Conservation (phyloP, 441 rosid genomes). For the Gossypium lobatum region DNA sequence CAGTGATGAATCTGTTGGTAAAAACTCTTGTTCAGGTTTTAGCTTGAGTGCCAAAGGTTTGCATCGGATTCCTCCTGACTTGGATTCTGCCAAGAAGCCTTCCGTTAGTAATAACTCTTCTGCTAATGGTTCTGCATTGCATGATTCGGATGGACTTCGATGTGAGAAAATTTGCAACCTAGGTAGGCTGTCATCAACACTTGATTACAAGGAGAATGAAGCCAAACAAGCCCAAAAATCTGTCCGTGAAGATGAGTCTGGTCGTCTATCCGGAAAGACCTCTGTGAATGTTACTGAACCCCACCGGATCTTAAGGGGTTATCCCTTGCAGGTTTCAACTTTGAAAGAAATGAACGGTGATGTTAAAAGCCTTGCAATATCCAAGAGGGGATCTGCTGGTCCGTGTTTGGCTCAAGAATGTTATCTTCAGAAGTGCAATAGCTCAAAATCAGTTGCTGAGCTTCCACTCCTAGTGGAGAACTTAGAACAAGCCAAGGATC, state of each 20-base stretch:
- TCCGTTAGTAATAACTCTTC: slow-evolving; percentile 23
- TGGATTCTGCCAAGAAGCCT: slow-evolving; percentile 31
- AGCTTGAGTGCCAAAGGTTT: slow-evolving; percentile 26
- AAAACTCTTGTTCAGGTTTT: slow-evolving; percentile 32
- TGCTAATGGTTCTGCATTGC: slow-evolving; percentile 20
- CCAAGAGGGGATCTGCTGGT: slow-evolving; percentile 26
- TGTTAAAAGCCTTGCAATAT: slow-evolving; percentile 28
- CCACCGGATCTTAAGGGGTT: slow-evolving; percentile 41
- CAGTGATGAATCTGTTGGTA: slow-evolving; percentile 25
- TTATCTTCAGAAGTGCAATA: slow-evolving; percentile 54
- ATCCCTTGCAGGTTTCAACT: slow-evolving; percentile 35
- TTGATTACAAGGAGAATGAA: slow-evolving; percentile 10
- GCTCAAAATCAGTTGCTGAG: slow-evolving; percentile 32
- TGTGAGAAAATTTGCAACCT: slow-evolving; percentile 25
- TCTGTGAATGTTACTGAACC: slow-evolving; percentile 25
- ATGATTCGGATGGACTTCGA: slow-evolving; percentile 28
- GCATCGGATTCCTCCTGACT: slow-evolving; percentile 36
- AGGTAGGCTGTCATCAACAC: slow-evolving; percentile 32
- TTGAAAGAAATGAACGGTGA: slow-evolving; percentile 41
- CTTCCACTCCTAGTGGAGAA: slow-evolving; percentile 32
- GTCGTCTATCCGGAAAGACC: slow-evolving; percentile 27
- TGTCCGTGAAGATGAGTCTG: slow-evolving; percentile 26
- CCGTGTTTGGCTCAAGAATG: slow-evolving; percentile 38
- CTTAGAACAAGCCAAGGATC: slow-evolving; percentile 30
- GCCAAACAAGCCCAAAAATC: slow-evolving; percentile 24